These are phyloP conservation scores for Zalerion maritima DNA, from an alignment of 495 filamentous ascomycete genomes.

Conservation along the genomic window DNA sequence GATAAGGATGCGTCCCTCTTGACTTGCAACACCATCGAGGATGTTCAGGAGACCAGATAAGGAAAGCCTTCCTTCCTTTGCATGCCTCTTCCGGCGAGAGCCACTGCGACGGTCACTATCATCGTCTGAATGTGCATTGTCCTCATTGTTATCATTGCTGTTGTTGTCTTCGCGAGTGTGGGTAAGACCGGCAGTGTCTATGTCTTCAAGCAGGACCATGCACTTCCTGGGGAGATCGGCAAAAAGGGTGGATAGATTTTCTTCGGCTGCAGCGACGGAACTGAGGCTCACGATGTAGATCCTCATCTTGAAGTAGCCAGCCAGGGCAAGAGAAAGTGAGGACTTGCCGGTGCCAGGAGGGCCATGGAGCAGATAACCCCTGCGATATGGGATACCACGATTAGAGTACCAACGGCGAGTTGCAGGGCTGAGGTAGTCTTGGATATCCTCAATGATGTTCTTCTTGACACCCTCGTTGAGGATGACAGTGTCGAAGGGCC, in stretches of 20 bases:
- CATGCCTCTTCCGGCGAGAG: slow-evolving; percentile 4
- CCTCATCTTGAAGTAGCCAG: slow-evolving; percentile 52
- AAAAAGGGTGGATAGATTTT: slow-evolving; percentile 56
- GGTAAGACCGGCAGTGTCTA: slow-evolving; percentile 57
- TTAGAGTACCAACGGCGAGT: slow-evolving; percentile 70
- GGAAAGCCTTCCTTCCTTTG: slow-evolving; percentile 33
- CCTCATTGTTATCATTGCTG: neutral
- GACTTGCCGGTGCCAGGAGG: slow-evolving; percentile 70
- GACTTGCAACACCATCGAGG: slow-evolving; percentile 64
- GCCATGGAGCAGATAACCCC: slow-evolving; percentile 82
- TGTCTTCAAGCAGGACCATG: slow-evolving; percentile 61
- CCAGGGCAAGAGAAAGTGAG: slow-evolving; percentile 49
- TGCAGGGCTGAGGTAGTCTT: slow-evolving; percentile 71
- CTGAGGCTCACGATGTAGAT: slow-evolving; percentile 57
- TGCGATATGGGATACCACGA: slow-evolving; percentile 60
- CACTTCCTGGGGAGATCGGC: slow-evolving; percentile 49
- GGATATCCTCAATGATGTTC: slow-evolving; percentile 63
- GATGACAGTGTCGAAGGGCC: slow-evolving; percentile 78
- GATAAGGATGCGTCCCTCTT: slow-evolving; percentile 63
- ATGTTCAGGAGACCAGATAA: slow-evolving; percentile 68
- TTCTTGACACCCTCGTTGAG: slow-evolving; percentile 64
- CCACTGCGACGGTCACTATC: slow-evolving; percentile 17
- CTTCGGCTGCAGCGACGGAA: slow-evolving; percentile 52
- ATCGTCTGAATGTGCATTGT: slow-evolving; percentile 5
- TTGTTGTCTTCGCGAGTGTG: slow-evolving; percentile 32